A percentile compares a stretch with the other conserved stretches of the same genome.
phyloP scores from a whole-genome alignment of 805 yeast species.

The Metschnikowia arizonensis region DNA sequence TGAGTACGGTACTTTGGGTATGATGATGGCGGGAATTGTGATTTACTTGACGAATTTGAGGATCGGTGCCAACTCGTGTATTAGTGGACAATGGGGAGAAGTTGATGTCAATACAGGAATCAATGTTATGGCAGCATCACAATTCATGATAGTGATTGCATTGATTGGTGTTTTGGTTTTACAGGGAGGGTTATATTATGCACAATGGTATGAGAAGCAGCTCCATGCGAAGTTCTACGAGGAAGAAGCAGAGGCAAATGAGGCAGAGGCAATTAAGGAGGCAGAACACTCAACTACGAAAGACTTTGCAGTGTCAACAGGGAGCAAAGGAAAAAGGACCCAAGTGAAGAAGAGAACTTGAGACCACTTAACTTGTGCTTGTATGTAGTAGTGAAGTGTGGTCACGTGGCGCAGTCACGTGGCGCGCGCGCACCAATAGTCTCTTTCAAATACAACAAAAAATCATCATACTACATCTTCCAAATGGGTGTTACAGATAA shows the following conservation, averaged over 20 bases:
- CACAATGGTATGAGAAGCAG: conserved; percentile 53
- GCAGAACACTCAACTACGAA: no score
- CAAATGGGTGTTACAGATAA: conserved; percentile 29
- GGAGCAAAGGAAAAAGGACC: conserved; percentile 11
- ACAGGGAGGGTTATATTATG: conserved; percentile 88
- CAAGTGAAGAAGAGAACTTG: conserved; percentile 18
- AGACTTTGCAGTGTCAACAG: conserved; percentile 9
- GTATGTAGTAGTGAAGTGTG: no score
- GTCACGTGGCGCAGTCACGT: not conserved
- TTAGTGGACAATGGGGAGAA: conserved; percentile 86
- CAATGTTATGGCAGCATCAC: conserved; percentile 88
- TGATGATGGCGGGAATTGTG: conserved; percentile 66
- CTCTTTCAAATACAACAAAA: not conserved
- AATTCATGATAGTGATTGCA: conserved; percentile 66
- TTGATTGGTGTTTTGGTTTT: conserved; percentile 76
- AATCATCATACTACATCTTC: no score
- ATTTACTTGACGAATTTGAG: conserved; percentile 83
- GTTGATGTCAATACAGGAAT: conserved; percentile 82
- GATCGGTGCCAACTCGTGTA: conserved; percentile 68
- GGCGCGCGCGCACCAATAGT: conserved; percentile 5
- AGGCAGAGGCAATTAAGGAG: not conserved
- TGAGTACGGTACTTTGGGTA: conserved; percentile 83
- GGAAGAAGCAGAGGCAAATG: not conserved
- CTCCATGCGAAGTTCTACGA: conserved; percentile 31
- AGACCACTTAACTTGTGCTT: no score